A percentile compares a stretch with the other conserved stretches of the same genome.
Evolutionary conservation across 192 early-diverging fungal genomes (phyloP).

Genomic region (Dispira parvispora): DNA sequence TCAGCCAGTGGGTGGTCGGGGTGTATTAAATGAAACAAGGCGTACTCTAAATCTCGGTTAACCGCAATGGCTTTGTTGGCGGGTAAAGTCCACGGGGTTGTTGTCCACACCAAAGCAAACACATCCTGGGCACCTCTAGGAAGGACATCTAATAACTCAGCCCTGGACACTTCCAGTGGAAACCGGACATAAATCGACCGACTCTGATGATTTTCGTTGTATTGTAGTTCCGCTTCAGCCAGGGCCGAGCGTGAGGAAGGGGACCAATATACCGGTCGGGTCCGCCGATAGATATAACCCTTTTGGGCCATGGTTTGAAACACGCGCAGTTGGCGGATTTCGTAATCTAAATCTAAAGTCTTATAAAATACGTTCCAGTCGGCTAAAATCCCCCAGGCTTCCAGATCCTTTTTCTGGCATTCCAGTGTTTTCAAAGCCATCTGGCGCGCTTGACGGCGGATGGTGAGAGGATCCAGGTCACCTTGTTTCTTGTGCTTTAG

Average conservation of each 20-base stretch:
- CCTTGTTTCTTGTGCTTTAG: slow-evolving; percentile 16
- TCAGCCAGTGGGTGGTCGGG: background rate
- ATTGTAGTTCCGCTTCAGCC: slow-evolving; percentile 66
- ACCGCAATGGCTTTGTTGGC: slow-evolving; percentile 58
- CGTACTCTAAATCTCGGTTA: slow-evolving; percentile 43
- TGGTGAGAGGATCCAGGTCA: slow-evolving; percentile 24
- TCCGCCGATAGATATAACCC: slow-evolving; percentile 56
- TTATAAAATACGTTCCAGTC: slow-evolving; percentile 54
- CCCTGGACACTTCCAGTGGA: slow-evolving; percentile 17
- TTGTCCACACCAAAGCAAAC: slow-evolving; percentile 53
- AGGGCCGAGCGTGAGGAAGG: slow-evolving; percentile 66
- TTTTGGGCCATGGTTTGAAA: slow-evolving; percentile 56
- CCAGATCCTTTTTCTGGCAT: slow-evolving; percentile 37
- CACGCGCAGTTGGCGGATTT: slow-evolving; percentile 48
- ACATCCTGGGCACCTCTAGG: background rate
- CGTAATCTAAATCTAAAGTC: slow-evolving; percentile 56
- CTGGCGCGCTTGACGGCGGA: slow-evolving; percentile 35
- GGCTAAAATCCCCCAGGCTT: slow-evolving; percentile 54
- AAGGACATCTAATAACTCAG: no score
- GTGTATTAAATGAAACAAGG: slow-evolving; percentile 18
- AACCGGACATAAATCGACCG: slow-evolving; percentile 54
- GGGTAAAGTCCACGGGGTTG: slow-evolving; percentile 68
- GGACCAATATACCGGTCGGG: slow-evolving; percentile 72
- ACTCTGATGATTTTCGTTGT: slow-evolving; percentile 55
- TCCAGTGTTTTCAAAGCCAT: slow-evolving; percentile 40